phyloP scores from a whole-genome alignment of 257 asterid species.

The Lavandula angustifolia region DNA sequence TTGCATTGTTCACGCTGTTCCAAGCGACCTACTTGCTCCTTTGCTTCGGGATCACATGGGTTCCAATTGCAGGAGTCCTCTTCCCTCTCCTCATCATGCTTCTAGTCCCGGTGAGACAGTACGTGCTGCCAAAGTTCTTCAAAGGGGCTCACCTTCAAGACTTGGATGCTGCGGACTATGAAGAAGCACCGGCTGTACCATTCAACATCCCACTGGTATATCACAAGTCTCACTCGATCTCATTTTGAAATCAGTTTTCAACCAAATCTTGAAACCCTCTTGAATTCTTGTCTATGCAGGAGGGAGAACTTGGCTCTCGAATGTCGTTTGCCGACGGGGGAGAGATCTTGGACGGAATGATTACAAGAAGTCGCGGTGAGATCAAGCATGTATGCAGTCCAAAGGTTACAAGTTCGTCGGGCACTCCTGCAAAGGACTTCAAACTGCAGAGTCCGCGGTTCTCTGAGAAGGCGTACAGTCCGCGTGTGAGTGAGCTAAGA shows the following conservation, averaged over 20 bases:
- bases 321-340: constrained; percentile 57
- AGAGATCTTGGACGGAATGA: constrained; percentile 73
- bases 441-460: constrained; percentile 66
- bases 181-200: constrained; percentile 73
- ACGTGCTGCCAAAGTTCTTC: constrained; percentile 64
- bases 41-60: constrained; percentile 89
- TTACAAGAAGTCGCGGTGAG: constrained; percentile 92
- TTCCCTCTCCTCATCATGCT: constrained; percentile 85
- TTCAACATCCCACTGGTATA: constrained; percentile 49
- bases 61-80: constrained; percentile 81
- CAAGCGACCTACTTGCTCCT: constrained; percentile 70
- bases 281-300: constrained; percentile 41
- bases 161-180: constrained; percentile 86
- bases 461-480: constrained; percentile 57
- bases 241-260: no score
- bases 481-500: constrained; percentile 58
- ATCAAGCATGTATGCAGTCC: constrained; percentile 65
- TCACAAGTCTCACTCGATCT: background rate
- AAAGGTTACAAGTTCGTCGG: constrained; percentile 54
- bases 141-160: constrained; percentile 85
- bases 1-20: constrained; percentile 66
- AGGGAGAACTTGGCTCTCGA: constrained; percentile 58
- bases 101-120: constrained; percentile 81
- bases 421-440: constrained; percentile 62
- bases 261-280: background rate